These are phyloP conservation scores for Pichia sp. DNA, from an alignment of 1,139 yeast species.

Conservation along the genomic window DNA sequence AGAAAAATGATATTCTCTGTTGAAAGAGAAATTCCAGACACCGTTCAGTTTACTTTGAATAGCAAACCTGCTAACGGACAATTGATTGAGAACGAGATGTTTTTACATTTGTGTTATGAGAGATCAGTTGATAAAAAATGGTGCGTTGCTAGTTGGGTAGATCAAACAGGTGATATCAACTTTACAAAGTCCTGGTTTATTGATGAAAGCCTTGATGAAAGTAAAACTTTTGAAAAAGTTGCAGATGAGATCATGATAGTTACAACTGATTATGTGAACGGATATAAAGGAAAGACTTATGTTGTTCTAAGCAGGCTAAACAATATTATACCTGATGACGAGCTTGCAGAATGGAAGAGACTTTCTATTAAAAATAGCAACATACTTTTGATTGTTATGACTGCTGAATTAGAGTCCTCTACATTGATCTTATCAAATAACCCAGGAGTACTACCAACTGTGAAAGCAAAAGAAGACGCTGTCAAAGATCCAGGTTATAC, in stretches of 20 bases:
- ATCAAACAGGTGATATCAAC: constrained; percentile 64
- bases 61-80: constrained; percentile 30
- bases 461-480: constrained; percentile 13
- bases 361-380: constrained; percentile 55
- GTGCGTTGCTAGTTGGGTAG: constrained; percentile 88
- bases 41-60: constrained; percentile 46
- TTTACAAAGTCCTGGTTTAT: constrained; percentile 63
- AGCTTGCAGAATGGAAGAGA: constrained; percentile 68
- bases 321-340: constrained; percentile 73
- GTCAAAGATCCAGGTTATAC: constrained; percentile 20
- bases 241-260: constrained; percentile 53
- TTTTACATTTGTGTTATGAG: constrained; percentile 79
- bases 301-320: constrained; percentile 62
- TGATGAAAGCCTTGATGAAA: constrained; percentile 25
- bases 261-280: constrained; percentile 35
- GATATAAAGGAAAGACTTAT: constrained; percentile 45
- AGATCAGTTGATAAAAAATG: constrained; percentile 74
- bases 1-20: constrained; percentile 35
- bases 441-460: constrained; percentile 12
- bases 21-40: constrained; percentile 40
- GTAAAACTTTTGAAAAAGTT: constrained; percentile 39
- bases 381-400: constrained; percentile 62
- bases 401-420: constrained; percentile 63
- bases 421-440: constrained; percentile 40
- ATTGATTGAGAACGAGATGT: constrained; percentile 57